Base-by-base conservation (phyloP, 2,329 filamentous ascomycete species). In the Pseudogymnoascus sp. region DNA sequence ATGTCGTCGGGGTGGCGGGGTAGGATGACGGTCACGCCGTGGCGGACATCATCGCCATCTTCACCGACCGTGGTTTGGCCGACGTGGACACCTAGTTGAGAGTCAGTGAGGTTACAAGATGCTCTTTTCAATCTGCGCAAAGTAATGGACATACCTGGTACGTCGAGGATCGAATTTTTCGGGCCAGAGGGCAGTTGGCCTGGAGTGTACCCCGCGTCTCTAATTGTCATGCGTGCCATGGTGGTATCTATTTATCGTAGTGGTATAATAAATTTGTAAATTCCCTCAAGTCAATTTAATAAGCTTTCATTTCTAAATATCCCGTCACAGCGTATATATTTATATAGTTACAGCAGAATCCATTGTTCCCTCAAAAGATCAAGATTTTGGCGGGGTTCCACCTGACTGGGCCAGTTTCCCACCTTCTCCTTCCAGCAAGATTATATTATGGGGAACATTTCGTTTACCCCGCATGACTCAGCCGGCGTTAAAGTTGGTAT, bases 101-200 rank as follows among this genome's bases (percentile, higher is more conserved):
- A 36, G 35, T 35, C 8, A 38, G 20, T 39, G 7, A 39, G 20
- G 16, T 25, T 22, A 18, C 9, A 37, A 18, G 35, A 61, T 11
- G 16, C 12, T 61, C 50, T 3, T 20, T 39, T 35, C n/a, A 8
- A 25, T 25, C 6, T 9, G 16, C 43, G 35, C 12, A 39, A 36
- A 25, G 58, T 9, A 14, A 4, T 33, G 20, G 16, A 43, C 28
- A 54, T 62, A 66, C 68, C 68, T 62, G 64, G 63, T 8, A 71
- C 67, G 58, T 71, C 68, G 18, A 70, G 67, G 39, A 71, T 69
- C 1, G 69, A 71, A 33, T 70, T 71, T 62, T 67, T 69, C 3
- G 67, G 65, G 14, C 69, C 69, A 14, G 63, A 25, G 28, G 66
- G 64, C 3, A 71, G 57, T 38, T 66, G 64, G 4, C 69, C 69